phyloP scores from a whole-genome alignment of 2,329 filamentous ascomycete species.

The Talaromyces amestolkiae region DNA sequence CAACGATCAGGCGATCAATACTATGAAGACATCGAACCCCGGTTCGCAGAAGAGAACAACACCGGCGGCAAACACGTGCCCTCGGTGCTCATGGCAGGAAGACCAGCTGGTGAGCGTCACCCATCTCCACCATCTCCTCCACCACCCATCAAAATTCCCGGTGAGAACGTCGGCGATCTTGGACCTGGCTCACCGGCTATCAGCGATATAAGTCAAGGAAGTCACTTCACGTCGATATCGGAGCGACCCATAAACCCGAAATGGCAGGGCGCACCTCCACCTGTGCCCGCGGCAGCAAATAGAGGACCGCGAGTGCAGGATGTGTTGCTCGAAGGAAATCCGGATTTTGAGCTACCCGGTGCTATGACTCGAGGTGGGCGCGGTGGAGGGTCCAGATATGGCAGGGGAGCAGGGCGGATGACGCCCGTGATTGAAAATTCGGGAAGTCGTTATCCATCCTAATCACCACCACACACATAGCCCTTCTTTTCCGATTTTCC shows the following conservation, averaged over 20 bases:
- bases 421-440: conserved; percentile 20
- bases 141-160: conserved; percentile 47
- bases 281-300: conserved; percentile 49
- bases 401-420: conserved; percentile 17
- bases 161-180: conserved; percentile 61
- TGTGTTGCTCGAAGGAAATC: conserved; percentile 73
- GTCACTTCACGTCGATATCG: conserved; percentile 85
- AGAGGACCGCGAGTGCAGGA: conserved; percentile 60
- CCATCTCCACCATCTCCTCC: conserved; percentile 7
- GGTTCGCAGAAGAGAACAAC: conserved; percentile 63
- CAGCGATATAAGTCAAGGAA: conserved; percentile 62
- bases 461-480: background rate
- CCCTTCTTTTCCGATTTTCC: background rate
- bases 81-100: conserved; percentile 38
- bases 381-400: conserved; percentile 19
- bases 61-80: conserved; percentile 30
- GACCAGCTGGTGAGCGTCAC: conserved; percentile 37
- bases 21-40: conserved; percentile 91
- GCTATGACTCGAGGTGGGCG: conserved; percentile 22
- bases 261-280: conserved; percentile 60
- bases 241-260: conserved; percentile 85
- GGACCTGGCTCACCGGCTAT: conserved; percentile 68
- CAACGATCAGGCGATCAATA: conserved; percentile 57
- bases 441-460: conserved; percentile 10
- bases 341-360: conserved; percentile 76